Base-by-base conservation (phyloP, 2,329 filamentous ascomycete genomes). In the Calonectria ilicicola region DNA sequence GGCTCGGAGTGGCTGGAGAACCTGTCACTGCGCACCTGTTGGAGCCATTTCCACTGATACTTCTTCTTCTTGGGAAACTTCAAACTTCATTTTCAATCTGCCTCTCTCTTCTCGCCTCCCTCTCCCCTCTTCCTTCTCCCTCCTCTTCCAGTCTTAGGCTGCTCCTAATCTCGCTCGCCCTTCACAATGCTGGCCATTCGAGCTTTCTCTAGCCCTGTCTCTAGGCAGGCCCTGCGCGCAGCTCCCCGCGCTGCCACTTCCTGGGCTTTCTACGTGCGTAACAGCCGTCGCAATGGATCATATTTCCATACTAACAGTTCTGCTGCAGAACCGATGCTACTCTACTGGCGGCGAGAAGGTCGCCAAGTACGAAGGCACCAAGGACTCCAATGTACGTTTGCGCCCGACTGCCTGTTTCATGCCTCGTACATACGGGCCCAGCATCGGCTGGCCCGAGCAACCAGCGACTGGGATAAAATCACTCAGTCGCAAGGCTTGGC, bases 281-380 rank as follows among this genome's bases (percentile, higher is more conserved):
- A 77, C 70, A 58, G 72, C 65, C 65, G 69, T 64, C 71, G 68
- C 67, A 65, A 72, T 58, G 72, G 67, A 66, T 27, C 69, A 65
- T 40, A n/a, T 67, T 21, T 63, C 63, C 62, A 78, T 74, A 62
- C 79, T 80, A 29, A 80, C 69, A 67, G 12, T n/a, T 21, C 19
- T 47, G 47, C 8, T 76, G 32, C 64, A 91, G 88, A 86, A 85
- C 84, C 87, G 91, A 83, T 90, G 85, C 86, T 96, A 93, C 88
- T 91, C 91, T 83, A 91, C 88, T 83, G 85, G 86, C 74, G 86
- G 90, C 73, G 91, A 94, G 49, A 91, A 91, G 81, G 95, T 98
- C 81, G 97, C 96, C 85, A 94, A 97, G 89, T 99, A 98, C 89
- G 93, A 95, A 82, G 97, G 96, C 80, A 90, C 91, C 84, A 98